A percentile compares a stretch with the other conserved stretches of the same genome.
These are phyloP conservation scores for Colletotrichum tanaceti DNA, from an alignment of 2,329 filamentous ascomycete genomes.

Conservation along the genomic window DNA sequence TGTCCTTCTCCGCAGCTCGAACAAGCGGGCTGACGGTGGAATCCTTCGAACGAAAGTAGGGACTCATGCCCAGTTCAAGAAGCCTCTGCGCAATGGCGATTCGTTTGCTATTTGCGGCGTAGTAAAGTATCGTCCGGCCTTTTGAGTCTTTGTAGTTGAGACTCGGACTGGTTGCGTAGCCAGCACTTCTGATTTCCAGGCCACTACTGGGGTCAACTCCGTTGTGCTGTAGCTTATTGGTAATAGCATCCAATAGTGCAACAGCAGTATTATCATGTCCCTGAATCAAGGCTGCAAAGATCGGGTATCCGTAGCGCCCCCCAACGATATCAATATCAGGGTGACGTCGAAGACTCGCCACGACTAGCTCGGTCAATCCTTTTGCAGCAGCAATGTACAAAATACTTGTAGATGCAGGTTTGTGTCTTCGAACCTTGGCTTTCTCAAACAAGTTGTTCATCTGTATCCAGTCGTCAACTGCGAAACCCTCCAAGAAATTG, in stretches of 20 bases:
- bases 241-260: rapidly evolving
- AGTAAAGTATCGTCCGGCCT: neutral
- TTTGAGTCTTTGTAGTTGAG: neutral
- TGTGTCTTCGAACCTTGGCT: neutral
- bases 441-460: neutral
- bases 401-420: neutral
- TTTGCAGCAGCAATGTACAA: neutral
- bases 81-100: rapidly evolving
- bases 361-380: rapidly evolving
- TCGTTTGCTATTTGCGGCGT: neutral
- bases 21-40: rapidly evolving
- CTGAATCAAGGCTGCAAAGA: neutral
- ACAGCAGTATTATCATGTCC: rapidly evolving
- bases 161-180: neutral
- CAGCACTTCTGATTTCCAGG: too few species aligned
- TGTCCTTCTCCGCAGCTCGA: neutral
- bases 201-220: rapidly evolving
- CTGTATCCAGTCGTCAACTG: neutral
- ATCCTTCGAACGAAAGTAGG: rapidly evolving
- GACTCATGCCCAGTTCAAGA: neutral
- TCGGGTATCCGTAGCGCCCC: neutral
- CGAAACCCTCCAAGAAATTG: rapidly evolving
- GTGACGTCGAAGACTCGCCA: rapidly evolving
- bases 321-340: rapidly evolving
- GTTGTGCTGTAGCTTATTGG: neutral